Base-by-base conservation (phyloP, 805 yeast species). In the Pichia membranifaciens region DNA sequence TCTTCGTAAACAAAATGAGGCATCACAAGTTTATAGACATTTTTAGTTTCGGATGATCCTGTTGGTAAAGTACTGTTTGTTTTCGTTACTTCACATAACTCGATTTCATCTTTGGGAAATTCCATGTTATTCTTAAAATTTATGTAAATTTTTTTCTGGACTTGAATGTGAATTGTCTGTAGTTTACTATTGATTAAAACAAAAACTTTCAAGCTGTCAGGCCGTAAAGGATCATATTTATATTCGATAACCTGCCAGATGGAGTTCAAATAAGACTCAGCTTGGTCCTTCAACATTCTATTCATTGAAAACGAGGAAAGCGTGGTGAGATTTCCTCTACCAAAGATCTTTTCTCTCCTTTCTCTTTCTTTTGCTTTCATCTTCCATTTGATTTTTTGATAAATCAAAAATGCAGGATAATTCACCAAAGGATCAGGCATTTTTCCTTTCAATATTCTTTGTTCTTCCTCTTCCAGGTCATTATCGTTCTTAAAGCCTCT, bases 341-440 rank as follows among this genome's bases (percentile, higher is more conserved):
- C 99, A 70, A 93, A 91, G 22, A 95, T 65, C 53, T 80, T 82
- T 46, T 73, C 74, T 59, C 97, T 75, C 58, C 95, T 77, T 45
- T 73, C 75, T 55, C 88, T 75, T 50, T 83, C 84, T 51, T 78
- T 77, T n/a, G 76, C 74, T 61, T 88, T 95, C 12, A 79, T 69
- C 42, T 69, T 77, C 99, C 99, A 93, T 59, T 87, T 87, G n/a
- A 80, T 74, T 63, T 91, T 89, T 64, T 86, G 91, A 58, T 85
- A 85, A 28, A 68, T 66, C 50, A 93, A 69, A 69, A 84, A 86
- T 0, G 76, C 83, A 16, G 62, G 74, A 64, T 86, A 86, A 56
- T 86, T 89, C 13, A 71, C 81, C 0, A 70, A 66, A 64, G 84
- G 82, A 6, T 80, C 73, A 1, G 95, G 95, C 61, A 86, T 80